Base-by-base conservation (phyloP, 768 basidiomycete genomes). In the Boletus pseudopeckii region DNA sequence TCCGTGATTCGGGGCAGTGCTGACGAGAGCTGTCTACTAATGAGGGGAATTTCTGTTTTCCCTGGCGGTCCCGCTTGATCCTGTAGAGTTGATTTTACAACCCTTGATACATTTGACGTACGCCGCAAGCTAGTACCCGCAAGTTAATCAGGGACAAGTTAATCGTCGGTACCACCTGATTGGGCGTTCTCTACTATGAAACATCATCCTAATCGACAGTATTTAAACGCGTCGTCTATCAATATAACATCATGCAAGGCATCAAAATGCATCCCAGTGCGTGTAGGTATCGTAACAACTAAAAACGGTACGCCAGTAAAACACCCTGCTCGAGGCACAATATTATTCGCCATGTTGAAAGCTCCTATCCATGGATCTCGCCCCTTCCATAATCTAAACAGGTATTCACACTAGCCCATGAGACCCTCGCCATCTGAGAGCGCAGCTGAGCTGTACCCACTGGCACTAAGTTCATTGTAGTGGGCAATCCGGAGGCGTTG, bases 401-500 rank as follows among this genome's bases (percentile, higher is more conserved):
- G 8, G 14, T 20, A 10, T n/a, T 11, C 14, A 9, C 15, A 34
- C 48, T 62, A 78, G 22, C 75, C 74, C 48, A 75, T 55, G 32
- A 80, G 70, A 34, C 80, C 80, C 68, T 83, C 82, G 3, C 80
- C 80, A 50, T 84, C 83, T 5, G 81, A 83, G 38, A 77, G 72
- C 2, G 81, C 80, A 0, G 83, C 77, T 42, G 81, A 81, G 58
- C 80, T 82, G 46, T 75, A 76, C 26, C 80, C 80, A 49, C 77
- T 76, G 8, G 62, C 65, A 5, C 66, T 62, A 0, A 85, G 70
- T 62, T 86, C 84, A 38, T 71, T 80, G 56, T 83, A 85, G n/a
- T 76, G 75, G 7, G 84, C 81, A 57, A 92, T 86, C 55, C 81
- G 81, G 37, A 88, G 78, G 24, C 83, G 77, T 62, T 92, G 89